Conservation (phyloP, 495 filamentous ascomycete species). For the Friedmanniomyces endolithicus region DNA sequence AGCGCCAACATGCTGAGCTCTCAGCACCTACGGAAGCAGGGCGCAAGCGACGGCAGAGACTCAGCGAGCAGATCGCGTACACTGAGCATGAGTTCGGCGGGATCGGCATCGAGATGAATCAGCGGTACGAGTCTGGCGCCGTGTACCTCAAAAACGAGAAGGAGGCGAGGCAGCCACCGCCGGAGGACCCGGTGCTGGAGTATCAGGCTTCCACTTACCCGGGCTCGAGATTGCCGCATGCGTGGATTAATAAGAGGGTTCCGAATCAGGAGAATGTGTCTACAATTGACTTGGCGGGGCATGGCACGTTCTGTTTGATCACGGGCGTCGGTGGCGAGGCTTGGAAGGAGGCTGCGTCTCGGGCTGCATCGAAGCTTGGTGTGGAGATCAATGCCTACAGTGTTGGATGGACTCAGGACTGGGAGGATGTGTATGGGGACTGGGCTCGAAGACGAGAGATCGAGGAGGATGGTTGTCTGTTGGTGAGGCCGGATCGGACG, state of each 20-base stretch:
- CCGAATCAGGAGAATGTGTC: conserved; percentile 33
- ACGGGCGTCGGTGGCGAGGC: conserved; percentile 39
- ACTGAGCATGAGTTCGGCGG: conserved; percentile 39
- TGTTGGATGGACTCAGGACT: conserved; percentile 40
- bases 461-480: conserved; percentile 40
- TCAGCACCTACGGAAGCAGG: conserved; percentile 28
- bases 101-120: conserved; percentile 41
- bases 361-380: conserved; percentile 24
- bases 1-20: conserved; percentile 27
- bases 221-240: conserved; percentile 41
- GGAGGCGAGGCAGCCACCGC: neutral
- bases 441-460: conserved; percentile 37
- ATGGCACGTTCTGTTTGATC: conserved; percentile 37
- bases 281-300: conserved; percentile 42
- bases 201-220: conserved; percentile 38
- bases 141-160: conserved; percentile 23
- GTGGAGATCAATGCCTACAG: conserved; percentile 34
- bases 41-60: conserved; percentile 23
- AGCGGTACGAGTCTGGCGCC: conserved; percentile 33
- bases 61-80: conserved; percentile 30
- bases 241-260: conserved; percentile 37
- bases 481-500: conserved; percentile 39
- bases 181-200: conserved; percentile 24
- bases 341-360: conserved; percentile 38
- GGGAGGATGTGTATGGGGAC: conserved; percentile 41